These are phyloP conservation scores for Mycocentrospora acerina DNA, from an alignment of 2,329 filamentous ascomycete genomes.

Conservation along the genomic window DNA sequence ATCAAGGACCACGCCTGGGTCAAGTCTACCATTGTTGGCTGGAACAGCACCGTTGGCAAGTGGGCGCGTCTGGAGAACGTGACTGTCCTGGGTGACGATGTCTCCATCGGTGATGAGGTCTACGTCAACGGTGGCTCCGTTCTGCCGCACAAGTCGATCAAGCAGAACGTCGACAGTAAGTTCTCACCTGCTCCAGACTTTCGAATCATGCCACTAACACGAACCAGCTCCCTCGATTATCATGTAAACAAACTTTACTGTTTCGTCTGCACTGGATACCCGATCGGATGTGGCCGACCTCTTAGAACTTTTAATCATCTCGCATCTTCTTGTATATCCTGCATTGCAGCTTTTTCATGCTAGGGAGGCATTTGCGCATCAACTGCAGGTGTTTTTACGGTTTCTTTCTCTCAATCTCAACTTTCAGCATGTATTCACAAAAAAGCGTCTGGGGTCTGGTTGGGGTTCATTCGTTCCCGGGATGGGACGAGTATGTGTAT, in stretches of 20 bases:
- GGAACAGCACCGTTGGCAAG: constrained; percentile 93
- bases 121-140: constrained; percentile 97
- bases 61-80: constrained; percentile 98
- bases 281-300: constrained; percentile 11
- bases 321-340: constrained; percentile 39
- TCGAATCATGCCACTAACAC: constrained; percentile 12
- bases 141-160: constrained; percentile 97
- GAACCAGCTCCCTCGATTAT: constrained; percentile 47
- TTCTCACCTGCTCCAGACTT: background rate
- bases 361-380: constrained; percentile 14
- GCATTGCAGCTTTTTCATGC: constrained; percentile 21
- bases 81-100: constrained; percentile 95
- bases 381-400: constrained; percentile 12
- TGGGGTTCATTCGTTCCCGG: constrained; percentile 12
- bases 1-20: constrained; percentile 99
- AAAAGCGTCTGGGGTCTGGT: constrained; percentile 16
- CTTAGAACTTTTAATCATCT: constrained; percentile 33
- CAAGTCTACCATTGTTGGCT: constrained; percentile 97
- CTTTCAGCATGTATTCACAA: constrained; percentile 14
- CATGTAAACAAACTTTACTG: constrained; percentile 41
- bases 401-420: constrained; percentile 12
- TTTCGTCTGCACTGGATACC: constrained; percentile 8
- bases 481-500: constrained; percentile 11
- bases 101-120: constrained; percentile 96
- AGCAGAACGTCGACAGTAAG: constrained; percentile 81